phyloP scores from a whole-genome alignment of 2,329 filamentous ascomycete genomes.

The Exophiala sp. region DNA sequence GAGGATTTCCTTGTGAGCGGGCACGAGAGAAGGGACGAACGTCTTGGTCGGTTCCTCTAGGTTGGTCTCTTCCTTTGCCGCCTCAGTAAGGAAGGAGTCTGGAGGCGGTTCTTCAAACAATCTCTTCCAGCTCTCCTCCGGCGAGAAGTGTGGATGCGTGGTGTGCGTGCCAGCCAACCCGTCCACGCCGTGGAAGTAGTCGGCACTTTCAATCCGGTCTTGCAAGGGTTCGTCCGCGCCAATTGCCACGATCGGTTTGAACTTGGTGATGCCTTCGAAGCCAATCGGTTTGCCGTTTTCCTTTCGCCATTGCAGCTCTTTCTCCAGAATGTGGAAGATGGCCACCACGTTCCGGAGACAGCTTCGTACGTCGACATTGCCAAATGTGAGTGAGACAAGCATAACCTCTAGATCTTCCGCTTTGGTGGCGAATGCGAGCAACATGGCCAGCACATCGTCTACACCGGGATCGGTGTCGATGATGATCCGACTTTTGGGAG shows the following conservation, averaged over 20 bases:
- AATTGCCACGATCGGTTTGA: slow-evolving; percentile 77
- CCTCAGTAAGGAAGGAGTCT: slow-evolving; percentile 44
- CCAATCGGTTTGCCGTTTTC: slow-evolving; percentile 60
- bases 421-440: slow-evolving; percentile 75
- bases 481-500: slow-evolving; percentile 70
- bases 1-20: slow-evolving; percentile 83
- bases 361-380: slow-evolving; percentile 84
- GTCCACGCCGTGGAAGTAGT: slow-evolving; percentile 79
- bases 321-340: slow-evolving; percentile 85
- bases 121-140: slow-evolving; percentile 66
- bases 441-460: slow-evolving; percentile 83
- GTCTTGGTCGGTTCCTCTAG: slow-evolving; percentile 39
- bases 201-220: slow-evolving; percentile 70
- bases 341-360: slow-evolving; percentile 84
- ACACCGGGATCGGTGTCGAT: slow-evolving; percentile 96
- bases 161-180: slow-evolving; percentile 69
- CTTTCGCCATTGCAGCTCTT: slow-evolving; percentile 78
- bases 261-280: slow-evolving; percentile 65
- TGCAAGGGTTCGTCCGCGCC: slow-evolving; percentile 81
- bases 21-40: slow-evolving; percentile 69
- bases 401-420: slow-evolving; percentile 79
- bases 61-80: slow-evolving; percentile 33
- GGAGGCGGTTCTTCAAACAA: slow-evolving; percentile 52
- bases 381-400: slow-evolving; percentile 84
- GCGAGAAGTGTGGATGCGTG: slow-evolving; percentile 64